Base-by-base conservation (phyloP, 1,284 basidiomycete genomes). In the Quambalaria eucalypti region DNA sequence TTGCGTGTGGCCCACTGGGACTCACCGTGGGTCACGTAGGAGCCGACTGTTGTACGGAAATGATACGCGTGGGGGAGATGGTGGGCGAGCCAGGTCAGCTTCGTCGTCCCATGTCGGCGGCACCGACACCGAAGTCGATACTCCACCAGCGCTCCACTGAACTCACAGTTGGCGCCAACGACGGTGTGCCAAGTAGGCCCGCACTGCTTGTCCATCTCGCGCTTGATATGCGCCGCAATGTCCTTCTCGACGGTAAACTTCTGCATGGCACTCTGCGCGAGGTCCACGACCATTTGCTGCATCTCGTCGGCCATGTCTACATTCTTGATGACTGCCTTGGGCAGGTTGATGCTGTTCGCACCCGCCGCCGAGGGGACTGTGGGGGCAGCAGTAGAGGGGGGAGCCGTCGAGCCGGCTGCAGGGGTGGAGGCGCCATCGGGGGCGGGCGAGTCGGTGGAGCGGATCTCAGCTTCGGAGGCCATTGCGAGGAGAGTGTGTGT, bases 141-240 rank as follows among this genome's bases (percentile, higher is more conserved):
- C 21, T 26, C 42, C 25, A 12, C n/a, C 19, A 19, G 42, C 42
- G 12, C 7, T 14, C 12, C 42, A 12, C 5, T 4, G 21, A 2
- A 46, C 42, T 46, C 42, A 42, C 68, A 74, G 40, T 92, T 91
- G 81, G 93, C 95, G 57, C 92, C 92, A 30, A 96, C 92, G 62
- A 98, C 90, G 74, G 89, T 88, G 77, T 97, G 92, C 93, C 93
- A 97, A 63, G 93, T 96, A 50, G 90, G 83, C 26, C 88, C 88
- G 69, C 89, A 86, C 77, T 86, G 81, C 78, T 84, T 81, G 81
- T 98, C 92, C 77, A 95, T 90, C 79, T 93, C 89, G 78, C 92
- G 90, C 83, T 98, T 98, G 82, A 96, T 88, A 78, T 90, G 85
- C 38, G 92, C 90, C 12, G 92, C 93, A 75, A 97, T 91, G 78